Evolutionary conservation across 768 basidiomycete genomes (phyloP), one percentile per base, ranked within the genome.

Genomic region (Termitomyces sp.): DNA sequence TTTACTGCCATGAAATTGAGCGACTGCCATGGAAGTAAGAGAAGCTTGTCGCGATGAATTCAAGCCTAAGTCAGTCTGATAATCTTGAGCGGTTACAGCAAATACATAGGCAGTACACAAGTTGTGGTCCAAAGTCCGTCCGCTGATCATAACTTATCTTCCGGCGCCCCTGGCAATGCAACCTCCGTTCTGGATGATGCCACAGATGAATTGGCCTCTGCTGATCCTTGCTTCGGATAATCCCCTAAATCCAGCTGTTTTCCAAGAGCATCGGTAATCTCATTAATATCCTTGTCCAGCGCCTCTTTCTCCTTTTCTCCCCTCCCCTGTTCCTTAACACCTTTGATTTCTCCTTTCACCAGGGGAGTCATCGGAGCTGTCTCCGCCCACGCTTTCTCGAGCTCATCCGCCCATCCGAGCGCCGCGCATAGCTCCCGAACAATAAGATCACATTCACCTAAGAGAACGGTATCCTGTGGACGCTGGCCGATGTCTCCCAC

Each of bases 341-440:
- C 21, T 49, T 27, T 67, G 66, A 16, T 76, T 68, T 52, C 14
- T 25, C 16, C 34, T 49, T 72, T 70, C 39, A 0, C 57, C 12
- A 48, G 39, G 1, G 54, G 27, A 23, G 57, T 59, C 43, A 40
- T 59, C 14, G 70, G 59, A 43, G 65, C 67, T 16, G 86, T 87
- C 61, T 72, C 75, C 17, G 69, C 74, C 88, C 87, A 89, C 16
- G 77, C 66, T 19, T 64, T 66, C 44, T 77, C 70, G 28, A 89
- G 70, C 54, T 88, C 87, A 5, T 81, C 75, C 52, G 79, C 76
- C 92, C 93, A 94, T 4, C 88, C 90, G 12, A 95, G 77, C 61
- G 82, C 81, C 58, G 73, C 72, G 63, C 82, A 85, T 17, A 94
- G 73, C 52, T 83, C 71, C 37, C 72, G 70, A 11, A 91, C 79